phyloP scores from a whole-genome alignment of 1,284 basidiomycete species.

The Neotropicomus parvogracilis region DNA sequence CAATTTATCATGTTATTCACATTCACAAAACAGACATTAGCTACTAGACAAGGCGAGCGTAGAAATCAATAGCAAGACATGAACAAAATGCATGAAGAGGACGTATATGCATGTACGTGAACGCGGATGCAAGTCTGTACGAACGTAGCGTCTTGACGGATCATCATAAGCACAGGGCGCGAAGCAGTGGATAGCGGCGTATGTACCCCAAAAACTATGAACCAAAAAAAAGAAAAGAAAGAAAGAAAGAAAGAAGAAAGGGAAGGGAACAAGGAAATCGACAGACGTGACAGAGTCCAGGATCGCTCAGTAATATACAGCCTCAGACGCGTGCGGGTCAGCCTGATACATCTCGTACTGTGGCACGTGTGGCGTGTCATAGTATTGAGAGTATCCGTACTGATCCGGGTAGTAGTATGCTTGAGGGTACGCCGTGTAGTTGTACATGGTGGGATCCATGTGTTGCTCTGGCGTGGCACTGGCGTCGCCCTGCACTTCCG shows the following conservation, averaged over 20 bases:
- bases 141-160: conserved; percentile 17
- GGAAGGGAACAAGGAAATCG: conserved; percentile 11
- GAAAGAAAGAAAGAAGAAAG: conserved; percentile 12
- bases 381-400: conserved; percentile 60
- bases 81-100: conserved; percentile 23
- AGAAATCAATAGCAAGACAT: conserved; percentile 12
- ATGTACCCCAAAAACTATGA: conserved; percentile 24
- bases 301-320: conserved; percentile 55
- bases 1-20: too few species aligned
- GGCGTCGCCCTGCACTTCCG: conserved; percentile 19
- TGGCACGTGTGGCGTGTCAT: conserved; percentile 60
- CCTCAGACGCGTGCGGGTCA: conserved; percentile 48
- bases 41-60: conserved; percentile 11
- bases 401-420: conserved; percentile 64
- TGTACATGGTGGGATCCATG: conserved; percentile 42
- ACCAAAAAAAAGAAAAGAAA: conserved; percentile 22
- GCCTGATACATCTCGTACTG: conserved; percentile 64
- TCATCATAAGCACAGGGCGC: conserved; percentile 7
- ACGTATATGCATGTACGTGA: conserved; percentile 24
- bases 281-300: conserved; percentile 6
- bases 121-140: conserved; percentile 27
- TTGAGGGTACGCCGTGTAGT: conserved; percentile 53
- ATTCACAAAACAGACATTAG: conserved; percentile 20
- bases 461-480: conserved; percentile 22
- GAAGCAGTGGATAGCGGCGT: conserved; percentile 20